A percentile compares a stretch with the other conserved stretches of the same genome.
Conservation (phyloP, 306 rosid genomes). For the Dryas octopetala region DNA sequence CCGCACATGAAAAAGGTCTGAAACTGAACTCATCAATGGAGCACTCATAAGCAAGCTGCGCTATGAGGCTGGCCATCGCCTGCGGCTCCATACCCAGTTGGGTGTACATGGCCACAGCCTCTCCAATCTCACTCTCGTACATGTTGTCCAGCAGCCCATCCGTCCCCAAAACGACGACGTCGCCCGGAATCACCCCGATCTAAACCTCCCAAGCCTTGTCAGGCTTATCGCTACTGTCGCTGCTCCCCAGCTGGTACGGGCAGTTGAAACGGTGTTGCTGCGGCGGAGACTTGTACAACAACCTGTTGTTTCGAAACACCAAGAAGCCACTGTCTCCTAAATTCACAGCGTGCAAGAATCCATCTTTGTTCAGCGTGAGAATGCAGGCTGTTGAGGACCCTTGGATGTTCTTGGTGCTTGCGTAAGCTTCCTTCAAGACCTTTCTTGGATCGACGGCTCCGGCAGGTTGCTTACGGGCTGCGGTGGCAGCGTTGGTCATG, state of each 20-base stretch:
- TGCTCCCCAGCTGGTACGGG: conserved; percentile 18
- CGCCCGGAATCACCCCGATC: neutral
- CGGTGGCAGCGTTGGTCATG: neutral
- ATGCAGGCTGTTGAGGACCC: conserved; percentile 36
- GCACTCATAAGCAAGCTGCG: neutral
- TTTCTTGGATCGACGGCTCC: neutral
- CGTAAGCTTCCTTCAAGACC: conserved; percentile 5
- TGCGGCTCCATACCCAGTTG: neutral
- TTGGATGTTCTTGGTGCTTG: neutral
- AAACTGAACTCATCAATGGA: neutral
- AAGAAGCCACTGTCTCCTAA: conserved; percentile 32
- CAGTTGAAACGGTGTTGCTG: conserved; percentile 9
- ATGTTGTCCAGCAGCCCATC: conserved; percentile 29
- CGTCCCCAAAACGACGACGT: conserved; percentile 21
- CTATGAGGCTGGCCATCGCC: neutral
- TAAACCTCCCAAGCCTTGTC: neutral
- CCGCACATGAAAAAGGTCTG: neutral
- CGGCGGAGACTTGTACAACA: neutral
- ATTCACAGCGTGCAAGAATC: conserved; percentile 4
- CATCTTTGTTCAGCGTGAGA: neutral
- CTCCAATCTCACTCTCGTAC: conserved; percentile 1
- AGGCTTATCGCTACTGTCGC: neutral
- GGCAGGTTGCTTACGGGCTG: neutral
- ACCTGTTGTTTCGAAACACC: conserved; percentile 22
- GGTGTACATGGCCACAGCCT: neutral